Percentiles rank a stretch among this genome's conserved stretches.
Conservation (phyloP, 805 yeast species). For the Lipomyces kockii region DNA sequence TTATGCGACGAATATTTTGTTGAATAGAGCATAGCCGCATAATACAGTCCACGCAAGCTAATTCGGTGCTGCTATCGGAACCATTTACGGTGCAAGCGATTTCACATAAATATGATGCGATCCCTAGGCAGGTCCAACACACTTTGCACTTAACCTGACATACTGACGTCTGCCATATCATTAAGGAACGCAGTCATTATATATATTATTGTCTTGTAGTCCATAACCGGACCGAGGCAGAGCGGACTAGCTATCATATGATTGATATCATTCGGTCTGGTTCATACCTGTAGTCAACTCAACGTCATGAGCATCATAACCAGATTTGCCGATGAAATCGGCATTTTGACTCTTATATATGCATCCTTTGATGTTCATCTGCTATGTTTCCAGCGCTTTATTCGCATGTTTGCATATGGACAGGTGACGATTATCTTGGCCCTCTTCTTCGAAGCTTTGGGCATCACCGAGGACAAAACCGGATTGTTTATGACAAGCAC, state of each 20-base stretch:
- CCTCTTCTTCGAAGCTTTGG: constrained; percentile 51
- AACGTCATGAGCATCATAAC: neutral
- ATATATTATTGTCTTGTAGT: neutral
- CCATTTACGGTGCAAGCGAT: neutral
- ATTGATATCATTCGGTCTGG: neutral
- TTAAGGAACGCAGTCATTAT: too few relatives aligned
- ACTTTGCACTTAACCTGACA: neutral
- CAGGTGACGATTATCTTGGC: constrained; percentile 50
- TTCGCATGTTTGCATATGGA: constrained; percentile 48
- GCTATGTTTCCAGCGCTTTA: constrained; percentile 43
- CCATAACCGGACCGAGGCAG: neutral
- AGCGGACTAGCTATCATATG: neutral
- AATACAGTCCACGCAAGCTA: neutral
- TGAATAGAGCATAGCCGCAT: neutral
- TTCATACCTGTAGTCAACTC: neutral
- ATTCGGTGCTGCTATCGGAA: neutral
- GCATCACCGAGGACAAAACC: constrained; percentile 50
- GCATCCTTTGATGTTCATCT: constrained; percentile 35
- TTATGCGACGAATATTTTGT: neutral
- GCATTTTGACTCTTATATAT: constrained; percentile 16
- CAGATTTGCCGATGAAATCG: constrained; percentile 21
- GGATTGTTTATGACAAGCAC: constrained; percentile 58
- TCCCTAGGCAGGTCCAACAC: neutral
- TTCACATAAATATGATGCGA: neutral
- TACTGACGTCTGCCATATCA: neutral